phyloP scores from a whole-genome alignment of 2,329 filamentous ascomycete species.

The Drechmeria coniospora region DNA sequence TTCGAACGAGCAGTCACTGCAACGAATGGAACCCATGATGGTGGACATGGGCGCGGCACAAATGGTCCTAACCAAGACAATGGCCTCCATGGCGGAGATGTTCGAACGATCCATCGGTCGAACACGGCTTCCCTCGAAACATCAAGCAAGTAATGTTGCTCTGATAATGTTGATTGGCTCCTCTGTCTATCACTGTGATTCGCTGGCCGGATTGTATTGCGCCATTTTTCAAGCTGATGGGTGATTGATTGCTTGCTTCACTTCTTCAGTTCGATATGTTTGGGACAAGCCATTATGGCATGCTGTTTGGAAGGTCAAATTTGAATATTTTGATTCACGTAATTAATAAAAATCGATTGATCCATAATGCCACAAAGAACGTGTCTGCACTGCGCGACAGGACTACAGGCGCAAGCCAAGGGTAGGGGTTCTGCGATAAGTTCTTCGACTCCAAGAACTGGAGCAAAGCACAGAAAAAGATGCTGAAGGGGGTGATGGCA shows the following conservation, averaged over 20 bases:
- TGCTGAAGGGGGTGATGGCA: conserved; percentile 3
- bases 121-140: neutral
- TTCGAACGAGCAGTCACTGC: neutral
- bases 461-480: conserved; percentile 4
- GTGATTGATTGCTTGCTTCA: too few relatives aligned
- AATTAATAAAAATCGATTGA: too few relatives aligned
- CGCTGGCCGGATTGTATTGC: too few relatives aligned
- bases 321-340: too few relatives aligned
- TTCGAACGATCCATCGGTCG: conserved; percentile 1
- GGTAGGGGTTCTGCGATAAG: conserved; percentile 6
- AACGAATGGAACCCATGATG: neutral
- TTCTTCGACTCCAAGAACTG: conserved; percentile 5
- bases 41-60: neutral
- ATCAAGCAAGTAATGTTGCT: neutral
- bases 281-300: too few relatives aligned
- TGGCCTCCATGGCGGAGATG: neutral
- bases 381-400: too few relatives aligned
- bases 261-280: too few relatives aligned
- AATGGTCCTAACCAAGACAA: neutral
- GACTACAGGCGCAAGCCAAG: too few relatives aligned
- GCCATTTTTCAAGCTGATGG: too few relatives aligned
- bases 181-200: too few relatives aligned
- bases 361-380: too few relatives aligned
- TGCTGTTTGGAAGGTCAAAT: too few relatives aligned
- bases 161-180: neutral